Conservation (phyloP, 768 basidiomycete genomes). For the Lentinula raphanica region DNA sequence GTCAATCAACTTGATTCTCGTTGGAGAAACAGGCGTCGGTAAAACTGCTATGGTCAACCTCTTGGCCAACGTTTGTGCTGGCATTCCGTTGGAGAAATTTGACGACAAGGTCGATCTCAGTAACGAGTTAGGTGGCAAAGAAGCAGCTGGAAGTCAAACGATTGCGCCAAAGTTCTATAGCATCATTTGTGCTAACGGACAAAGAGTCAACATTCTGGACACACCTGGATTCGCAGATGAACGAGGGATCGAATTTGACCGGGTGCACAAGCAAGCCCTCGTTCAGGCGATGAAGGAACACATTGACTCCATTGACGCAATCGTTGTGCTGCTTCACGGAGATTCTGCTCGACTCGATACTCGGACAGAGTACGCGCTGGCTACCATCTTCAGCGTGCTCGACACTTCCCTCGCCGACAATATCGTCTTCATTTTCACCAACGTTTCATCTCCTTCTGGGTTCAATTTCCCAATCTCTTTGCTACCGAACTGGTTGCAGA, state of each 20-base stretch:
- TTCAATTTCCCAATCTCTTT: constrained; percentile 16
- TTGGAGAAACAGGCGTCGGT: constrained; percentile 16
- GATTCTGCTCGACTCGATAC: constrained; percentile 15
- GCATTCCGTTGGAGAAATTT: not conserved
- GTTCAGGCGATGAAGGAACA: constrained; percentile 16
- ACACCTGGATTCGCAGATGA: constrained; percentile 24
- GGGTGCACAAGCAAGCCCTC: constrained; percentile 19
- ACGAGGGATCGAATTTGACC: constrained; percentile 20
- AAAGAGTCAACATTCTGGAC: constrained; percentile 18
- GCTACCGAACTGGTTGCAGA: constrained; percentile 13
- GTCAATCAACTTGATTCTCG: not conserved
- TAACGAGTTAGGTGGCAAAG: not conserved
- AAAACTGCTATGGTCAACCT: constrained; percentile 13
- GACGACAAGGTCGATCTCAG: not conserved
- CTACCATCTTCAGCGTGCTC: constrained; percentile 18
- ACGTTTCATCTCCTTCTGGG: constrained; percentile 10
- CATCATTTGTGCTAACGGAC: not conserved
- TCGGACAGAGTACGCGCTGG: constrained; percentile 19
- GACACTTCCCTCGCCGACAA: constrained; percentile 18
- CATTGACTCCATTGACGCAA: constrained; percentile 17
- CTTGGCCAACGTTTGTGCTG: constrained; percentile 13
- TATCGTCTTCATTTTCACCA: constrained; percentile 22
- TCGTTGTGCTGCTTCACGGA: constrained; percentile 22
- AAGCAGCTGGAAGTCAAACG: not conserved
- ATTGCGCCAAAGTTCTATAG: not conserved